Evolutionary conservation across 768 basidiomycete genomes (phyloP).

Genomic region (Trichaptum fuscoviolaceum): DNA sequence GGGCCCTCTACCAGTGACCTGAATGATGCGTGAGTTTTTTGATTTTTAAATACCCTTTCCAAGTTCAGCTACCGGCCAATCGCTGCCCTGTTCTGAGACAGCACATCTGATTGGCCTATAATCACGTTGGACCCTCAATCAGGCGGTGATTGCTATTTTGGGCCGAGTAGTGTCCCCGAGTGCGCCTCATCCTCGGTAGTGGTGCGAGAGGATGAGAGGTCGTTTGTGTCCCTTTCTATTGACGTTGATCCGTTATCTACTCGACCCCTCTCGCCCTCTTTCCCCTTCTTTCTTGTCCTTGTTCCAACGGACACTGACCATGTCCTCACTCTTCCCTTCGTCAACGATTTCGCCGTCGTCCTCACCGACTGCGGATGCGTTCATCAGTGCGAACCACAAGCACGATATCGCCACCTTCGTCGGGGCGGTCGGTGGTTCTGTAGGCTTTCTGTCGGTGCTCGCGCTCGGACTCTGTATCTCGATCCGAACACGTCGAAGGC

Average conservation of each 20-base stretch:
- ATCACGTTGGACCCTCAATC: background rate
- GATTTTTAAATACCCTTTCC: background rate
- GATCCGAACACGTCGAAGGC: constrained; percentile 41
- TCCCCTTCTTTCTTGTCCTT: constrained; percentile 3
- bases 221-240: background rate
- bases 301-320: constrained; percentile 3
- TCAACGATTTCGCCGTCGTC: constrained; percentile 10
- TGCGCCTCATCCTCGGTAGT: background rate
- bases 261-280: background rate
- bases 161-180: background rate
- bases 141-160: background rate
- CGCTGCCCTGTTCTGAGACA: background rate
- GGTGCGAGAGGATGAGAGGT: background rate
- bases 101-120: background rate
- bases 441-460: constrained; percentile 45
- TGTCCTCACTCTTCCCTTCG: background rate
- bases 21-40: constrained; percentile 2
- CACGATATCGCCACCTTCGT: constrained; percentile 42
- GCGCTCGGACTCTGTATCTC: constrained; percentile 45
- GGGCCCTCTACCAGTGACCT: background rate
- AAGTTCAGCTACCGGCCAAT: background rate
- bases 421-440: constrained; percentile 46
- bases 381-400: constrained; percentile 4
- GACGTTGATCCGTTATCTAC: constrained; percentile 1
- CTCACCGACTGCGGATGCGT: constrained; percentile 12